Base-by-base conservation (phyloP, 352 stramenopile genomes). In the Globisporangium recalcitrans region DNA sequence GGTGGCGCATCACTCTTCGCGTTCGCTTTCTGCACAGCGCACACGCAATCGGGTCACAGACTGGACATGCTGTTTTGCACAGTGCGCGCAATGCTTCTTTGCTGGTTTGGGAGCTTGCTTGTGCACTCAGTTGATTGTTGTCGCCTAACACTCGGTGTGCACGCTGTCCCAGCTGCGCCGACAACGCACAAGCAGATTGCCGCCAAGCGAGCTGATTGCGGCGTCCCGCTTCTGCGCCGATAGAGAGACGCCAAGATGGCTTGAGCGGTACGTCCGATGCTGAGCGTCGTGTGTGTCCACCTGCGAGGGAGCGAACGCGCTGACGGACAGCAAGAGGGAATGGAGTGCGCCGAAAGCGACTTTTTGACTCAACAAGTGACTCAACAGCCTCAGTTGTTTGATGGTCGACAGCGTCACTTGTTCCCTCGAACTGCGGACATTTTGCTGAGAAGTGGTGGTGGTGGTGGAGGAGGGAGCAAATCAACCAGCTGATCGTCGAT, bases 361-460 rank as follows among this genome's bases (percentile, higher is more conserved):
- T 4, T 38, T 46, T 46, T 46, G 38, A 46, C 16, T 46, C 38
- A 46, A 46, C 34, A 40, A 40, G 14, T 13, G 3, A 22, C 38
- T 11, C 36, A 8, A 34, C 31, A 34, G 31, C 34, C 13, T 10
- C 1, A 34, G 31, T 38, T 38, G 38, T 46, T 46, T 22, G 38
- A 21, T 46, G 38, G 38, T 46, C 38, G 38, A 46, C 38, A 46
- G 38, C 38, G 38, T 16, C n/a, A 21, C 16, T 21, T 13, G 51
- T 57, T 57, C 51, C 51, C 51, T 57, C 31, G 29, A 29, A 57
- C 51, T 29, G 51, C 19, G 51, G 51, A 57, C 51, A 57, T n/a
- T 57, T 21, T 26, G 48, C 21, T n/a, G 22, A n/a, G n/a, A n/a
- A n/a, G n/a, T n/a, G n/a, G n/a, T n/a, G n/a, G n/a, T n/a, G n/a